Conservation (phyloP, 257 asterid genomes). For the Solanum appendiculatum region DNA sequence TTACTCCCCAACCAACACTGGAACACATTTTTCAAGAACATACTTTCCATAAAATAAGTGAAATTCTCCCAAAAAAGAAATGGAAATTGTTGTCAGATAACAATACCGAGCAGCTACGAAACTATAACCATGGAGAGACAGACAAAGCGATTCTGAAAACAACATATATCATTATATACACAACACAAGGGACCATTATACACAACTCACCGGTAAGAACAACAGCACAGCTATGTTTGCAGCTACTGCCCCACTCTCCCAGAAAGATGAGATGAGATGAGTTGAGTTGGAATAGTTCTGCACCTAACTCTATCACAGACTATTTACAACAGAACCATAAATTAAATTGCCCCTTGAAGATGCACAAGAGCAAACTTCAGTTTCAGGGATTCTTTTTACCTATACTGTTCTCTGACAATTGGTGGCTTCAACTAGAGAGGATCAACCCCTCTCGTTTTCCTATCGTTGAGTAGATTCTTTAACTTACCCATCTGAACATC, state of each 20-base stretch:
- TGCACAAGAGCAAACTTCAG: background rate
- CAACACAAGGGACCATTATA: background rate
- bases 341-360: background rate
- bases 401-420: background rate
- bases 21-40: background rate
- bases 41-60: background rate
- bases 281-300: background rate
- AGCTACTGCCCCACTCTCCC: background rate
- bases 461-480: background rate
- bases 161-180: background rate
- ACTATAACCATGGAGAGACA: background rate
- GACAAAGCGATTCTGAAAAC: background rate
- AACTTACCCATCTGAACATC: background rate
- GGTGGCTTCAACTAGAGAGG: background rate
- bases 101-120: background rate
- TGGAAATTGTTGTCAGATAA: background rate
- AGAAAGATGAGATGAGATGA: background rate
- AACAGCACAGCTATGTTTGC: background rate
- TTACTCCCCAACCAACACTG: background rate
- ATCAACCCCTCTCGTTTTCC: background rate
- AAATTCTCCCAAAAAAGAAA: background rate
- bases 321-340: background rate
- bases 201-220: background rate
- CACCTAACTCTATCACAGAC: constrained; percentile 2
- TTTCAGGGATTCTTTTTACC: background rate